Conservation (phyloP, 495 filamentous ascomycete genomes). For the Aspergillus cavernicola region DNA sequence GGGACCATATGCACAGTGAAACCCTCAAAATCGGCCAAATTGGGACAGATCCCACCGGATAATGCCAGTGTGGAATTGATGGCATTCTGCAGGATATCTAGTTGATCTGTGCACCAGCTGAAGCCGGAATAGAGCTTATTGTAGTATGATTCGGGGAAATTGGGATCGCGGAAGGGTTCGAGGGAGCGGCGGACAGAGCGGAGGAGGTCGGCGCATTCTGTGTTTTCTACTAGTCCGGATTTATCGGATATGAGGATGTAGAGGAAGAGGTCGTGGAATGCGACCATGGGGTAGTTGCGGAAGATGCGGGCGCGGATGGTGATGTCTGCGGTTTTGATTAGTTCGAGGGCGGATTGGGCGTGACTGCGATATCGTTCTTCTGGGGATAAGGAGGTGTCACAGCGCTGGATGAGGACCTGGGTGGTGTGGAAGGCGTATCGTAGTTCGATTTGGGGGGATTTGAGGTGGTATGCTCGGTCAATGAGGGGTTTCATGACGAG, state of each 20-base stretch:
- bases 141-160: not conserved
- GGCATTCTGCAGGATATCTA: not conserved
- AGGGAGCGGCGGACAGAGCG: not conserved
- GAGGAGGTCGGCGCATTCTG: not conserved
- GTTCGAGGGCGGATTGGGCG: not conserved
- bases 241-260: not conserved
- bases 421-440: not conserved
- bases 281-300: slow-evolving; percentile 1
- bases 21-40: no score
- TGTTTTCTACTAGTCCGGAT: not conserved
- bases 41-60: no score
- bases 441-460: not conserved
- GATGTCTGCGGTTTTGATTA: not conserved
- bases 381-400: not conserved
- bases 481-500: not conserved
- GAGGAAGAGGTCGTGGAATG: slow-evolving; percentile 6
- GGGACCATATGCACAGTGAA: no score
- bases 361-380: not conserved
- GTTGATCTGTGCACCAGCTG: not conserved
- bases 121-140: not conserved
- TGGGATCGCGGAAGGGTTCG: not conserved
- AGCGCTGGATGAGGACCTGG: not conserved
- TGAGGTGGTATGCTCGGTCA: not conserved
- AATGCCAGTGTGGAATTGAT: no score
- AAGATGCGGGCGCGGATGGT: not conserved